Conservation (phyloP, 2,329 filamentous ascomycete species). For the Coniochaeta prunicola region DNA sequence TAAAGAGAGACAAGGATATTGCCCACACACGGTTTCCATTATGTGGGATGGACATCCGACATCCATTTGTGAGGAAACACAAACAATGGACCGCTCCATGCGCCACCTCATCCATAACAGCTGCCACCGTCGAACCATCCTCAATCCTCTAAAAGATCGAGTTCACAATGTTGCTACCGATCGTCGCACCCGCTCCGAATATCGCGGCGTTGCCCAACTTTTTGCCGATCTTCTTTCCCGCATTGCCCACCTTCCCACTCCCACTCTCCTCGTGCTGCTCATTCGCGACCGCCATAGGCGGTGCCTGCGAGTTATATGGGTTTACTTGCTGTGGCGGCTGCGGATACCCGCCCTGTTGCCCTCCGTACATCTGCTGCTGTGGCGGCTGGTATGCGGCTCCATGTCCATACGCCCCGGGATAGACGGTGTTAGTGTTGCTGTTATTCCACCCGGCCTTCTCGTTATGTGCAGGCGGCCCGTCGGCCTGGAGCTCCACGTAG, state of each 20-base stretch:
- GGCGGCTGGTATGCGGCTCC: constrained; percentile 6
- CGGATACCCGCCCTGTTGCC: constrained; percentile 31
- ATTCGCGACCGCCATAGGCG: constrained; percentile 66
- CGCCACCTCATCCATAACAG: no score
- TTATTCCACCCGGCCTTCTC: constrained; percentile 13
- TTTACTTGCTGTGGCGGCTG: constrained; percentile 41
- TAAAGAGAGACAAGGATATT: no score
- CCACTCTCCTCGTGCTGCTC: constrained; percentile 35
- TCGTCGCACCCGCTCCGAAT: constrained; percentile 86
- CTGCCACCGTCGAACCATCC: background rate
- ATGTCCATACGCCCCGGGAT: background rate
- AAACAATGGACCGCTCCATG: no score
- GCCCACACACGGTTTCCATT: no score
- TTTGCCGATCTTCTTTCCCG: constrained; percentile 93
- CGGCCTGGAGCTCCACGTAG: constrained; percentile 66
- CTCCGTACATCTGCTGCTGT: constrained; percentile 30
- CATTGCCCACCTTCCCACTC: constrained; percentile 59
- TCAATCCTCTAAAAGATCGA: constrained; percentile 65
- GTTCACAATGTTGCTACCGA: constrained; percentile 85
- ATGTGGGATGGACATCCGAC: no score
- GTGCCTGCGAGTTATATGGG: constrained; percentile 63
- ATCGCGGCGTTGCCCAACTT: constrained; percentile 81
- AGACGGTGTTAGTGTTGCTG: constrained; percentile 9
- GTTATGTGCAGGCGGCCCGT: constrained; percentile 23
- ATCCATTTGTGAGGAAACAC: no score